These are phyloP conservation scores for Rhododendron molle DNA, from an alignment of 148 eudicot genomes.

Conservation along the genomic window DNA sequence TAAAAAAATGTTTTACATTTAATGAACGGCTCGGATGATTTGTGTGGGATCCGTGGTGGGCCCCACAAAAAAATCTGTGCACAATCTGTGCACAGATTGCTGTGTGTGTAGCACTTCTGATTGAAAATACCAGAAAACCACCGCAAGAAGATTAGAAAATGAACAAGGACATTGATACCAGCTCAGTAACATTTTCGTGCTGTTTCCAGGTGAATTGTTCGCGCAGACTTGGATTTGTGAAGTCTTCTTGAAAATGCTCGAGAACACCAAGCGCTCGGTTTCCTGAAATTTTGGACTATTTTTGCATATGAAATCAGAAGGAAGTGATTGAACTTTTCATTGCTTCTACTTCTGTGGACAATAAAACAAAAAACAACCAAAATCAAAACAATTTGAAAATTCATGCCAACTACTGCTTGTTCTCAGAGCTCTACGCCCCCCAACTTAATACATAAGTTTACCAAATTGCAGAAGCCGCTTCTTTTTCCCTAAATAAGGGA, in stretches of 20 bases:
- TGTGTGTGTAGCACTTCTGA: no score
- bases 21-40: no score
- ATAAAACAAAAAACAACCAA: neutral
- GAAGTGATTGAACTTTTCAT: neutral
- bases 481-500: neutral
- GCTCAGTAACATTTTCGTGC: neutral
- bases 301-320: neutral
- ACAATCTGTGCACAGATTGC: no score
- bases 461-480: neutral
- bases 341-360: neutral
- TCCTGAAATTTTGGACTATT: neutral
- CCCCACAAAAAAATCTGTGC: no score
- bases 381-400: neutral
- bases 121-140: neutral
- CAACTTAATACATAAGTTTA: neutral
- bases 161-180: neutral
- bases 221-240: neutral
- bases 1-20: no score
- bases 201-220: neutral
- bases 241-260: neutral
- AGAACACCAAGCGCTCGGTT: neutral
- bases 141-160: neutral
- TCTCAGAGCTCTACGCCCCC: neutral
- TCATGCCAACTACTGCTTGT: neutral
- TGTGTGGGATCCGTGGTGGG: no score